Evolutionary conservation across 352 stramenopile genomes (phyloP), one percentile per base, ranked within the genome.

Genomic region (Blastocystis sp.): DNA sequence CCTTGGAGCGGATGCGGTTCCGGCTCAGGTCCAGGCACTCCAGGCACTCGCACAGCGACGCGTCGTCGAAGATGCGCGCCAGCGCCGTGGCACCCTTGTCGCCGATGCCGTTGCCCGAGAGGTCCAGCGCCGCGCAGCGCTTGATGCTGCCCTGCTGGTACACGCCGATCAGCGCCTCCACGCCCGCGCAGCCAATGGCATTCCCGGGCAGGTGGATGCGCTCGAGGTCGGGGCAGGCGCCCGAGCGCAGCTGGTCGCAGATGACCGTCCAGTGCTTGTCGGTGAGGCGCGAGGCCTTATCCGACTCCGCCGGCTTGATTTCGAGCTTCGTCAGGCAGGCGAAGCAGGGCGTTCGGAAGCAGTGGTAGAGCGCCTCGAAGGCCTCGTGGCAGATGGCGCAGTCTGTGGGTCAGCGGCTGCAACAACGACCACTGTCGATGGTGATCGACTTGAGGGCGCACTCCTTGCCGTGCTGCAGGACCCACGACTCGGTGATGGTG

Each of bases 281-380:
- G 41, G 34, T 84, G n/a, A 84, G 17, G n/a, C 60, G 74, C 21
- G 74, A 67, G 14, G 53, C 34, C 60, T 84, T 84, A 41, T 69
- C 34, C 41, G 65, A 43, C 9, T 84, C 74, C 23, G 69, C 66
- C 5, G 74, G 74, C 34, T 45, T 67, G 21, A 84, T 62, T 7
- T 53, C 45, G 53, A 84, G 48, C 9, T 67, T 23, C 41, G 52
- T 66, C 23, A 84, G 28, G 21, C 21, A 66, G 48, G 74, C 45
- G 28, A 84, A 69, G 61, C 74, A 84, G 61, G 74, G 23, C 23
- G 45, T 69, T 7, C 56, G 65, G 56, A 84, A 84, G 48, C 74
- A 84, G 41, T 84, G 74, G 17, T 52, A 70, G 19, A 84, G 43
- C 14, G 74, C 74, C 45, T 84, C 74, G 53, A 69, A 84, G 52